Base-by-base conservation (phyloP, 805 yeast species). In the Cyberlindnera xishuangbannaensis region DNA sequence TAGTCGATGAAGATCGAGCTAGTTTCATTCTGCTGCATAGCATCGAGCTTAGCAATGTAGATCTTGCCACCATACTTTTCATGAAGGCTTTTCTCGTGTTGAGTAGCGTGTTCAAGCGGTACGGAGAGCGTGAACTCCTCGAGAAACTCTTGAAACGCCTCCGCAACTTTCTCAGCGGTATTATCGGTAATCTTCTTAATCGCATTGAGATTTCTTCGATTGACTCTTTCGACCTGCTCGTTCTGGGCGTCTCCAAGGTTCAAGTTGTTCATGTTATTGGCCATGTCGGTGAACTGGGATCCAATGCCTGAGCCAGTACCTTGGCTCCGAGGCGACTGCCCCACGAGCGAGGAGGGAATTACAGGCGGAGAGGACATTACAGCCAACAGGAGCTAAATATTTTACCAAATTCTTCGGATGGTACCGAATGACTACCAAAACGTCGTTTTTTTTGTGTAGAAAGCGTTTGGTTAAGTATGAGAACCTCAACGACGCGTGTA, bases 81-180 rank as follows among this genome's bases (percentile, higher is more conserved):
- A 29, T 64, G 66, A 10, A 51, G 53, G 5, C 45, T 39, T 15
- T 50, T 52, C 24, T 56, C 51, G 17, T 49, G 56, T 45, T 51
- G 44, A 37, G 62, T 34, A 34, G 41, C 27, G 38, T 44, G 30
- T 21, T 55, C 59, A 15, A 50, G 50, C 15, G 55, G 62, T 13
- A 55, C 55, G 15, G 62, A 55, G 7, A 59, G 63, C 28, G 72
- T 61, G 51, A 67, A 90, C 20, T 74, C 82, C 51, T 78, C 83
- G 36, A 90, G 60, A 51, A 90, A 90, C 44, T 71, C 75, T 56
- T 88, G 95, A 56, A 92, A 90, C 12, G 88, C 78, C 57, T 86
- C 95, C 27, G 90, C 74, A 13, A 92, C 97, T 47, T 85, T 85
- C 55, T 88, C 97, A 39, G 95, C 97, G 4, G 96, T 86, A 29